These are phyloP conservation scores for Syzygium aromaticum DNA, from an alignment of 345 rosid species.

Conservation along the genomic window DNA sequence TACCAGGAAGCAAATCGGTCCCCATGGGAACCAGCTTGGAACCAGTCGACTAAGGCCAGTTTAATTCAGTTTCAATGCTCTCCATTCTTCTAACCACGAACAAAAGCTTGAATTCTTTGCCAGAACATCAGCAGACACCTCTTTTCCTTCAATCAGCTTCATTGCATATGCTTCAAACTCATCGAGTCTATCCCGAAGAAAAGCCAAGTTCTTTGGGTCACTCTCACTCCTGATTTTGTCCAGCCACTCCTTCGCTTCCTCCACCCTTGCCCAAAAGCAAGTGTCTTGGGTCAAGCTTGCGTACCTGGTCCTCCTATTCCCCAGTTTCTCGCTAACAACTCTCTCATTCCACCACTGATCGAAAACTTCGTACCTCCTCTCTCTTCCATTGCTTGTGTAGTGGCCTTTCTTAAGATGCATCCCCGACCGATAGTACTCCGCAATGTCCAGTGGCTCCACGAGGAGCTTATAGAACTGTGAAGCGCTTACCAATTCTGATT, in stretches of 20 bases:
- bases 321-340: background rate
- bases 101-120: constrained; percentile 57
- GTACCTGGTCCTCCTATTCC: constrained; percentile 29
- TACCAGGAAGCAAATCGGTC: background rate
- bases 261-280: constrained; percentile 81
- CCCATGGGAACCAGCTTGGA: background rate
- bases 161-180: constrained; percentile 31
- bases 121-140: constrained; percentile 62
- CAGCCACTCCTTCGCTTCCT: constrained; percentile 62
- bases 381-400: constrained; percentile 51
- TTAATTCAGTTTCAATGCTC: constrained; percentile 14
- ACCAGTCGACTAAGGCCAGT: background rate
- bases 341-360: constrained; percentile 56
- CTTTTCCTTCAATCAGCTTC: constrained; percentile 33
- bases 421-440: constrained; percentile 40
- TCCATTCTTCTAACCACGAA: constrained; percentile 41
- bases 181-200: constrained; percentile 22
- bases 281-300: constrained; percentile 76
- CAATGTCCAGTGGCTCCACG: constrained; percentile 85
- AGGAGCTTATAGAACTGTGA: constrained; percentile 69
- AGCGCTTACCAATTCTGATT: constrained; percentile 55
- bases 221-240: constrained; percentile 33
- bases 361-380: constrained; percentile 52
- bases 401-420: constrained; percentile 20
- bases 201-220: constrained; percentile 3